Evolutionary conservation across 805 yeast genomes (phyloP).

Genomic region (Starmera caribaea): DNA sequence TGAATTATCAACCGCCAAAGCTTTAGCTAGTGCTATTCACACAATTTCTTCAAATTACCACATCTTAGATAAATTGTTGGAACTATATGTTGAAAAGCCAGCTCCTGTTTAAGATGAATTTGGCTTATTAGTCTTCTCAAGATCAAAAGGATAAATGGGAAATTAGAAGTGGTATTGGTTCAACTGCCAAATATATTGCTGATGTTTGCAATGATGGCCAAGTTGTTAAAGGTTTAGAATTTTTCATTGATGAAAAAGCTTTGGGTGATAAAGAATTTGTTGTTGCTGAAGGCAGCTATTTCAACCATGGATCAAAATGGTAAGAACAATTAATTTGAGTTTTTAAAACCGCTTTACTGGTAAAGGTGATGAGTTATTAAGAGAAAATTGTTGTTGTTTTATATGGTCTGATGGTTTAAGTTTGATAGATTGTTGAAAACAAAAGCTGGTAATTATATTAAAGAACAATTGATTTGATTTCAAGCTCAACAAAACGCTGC

Average conservation of each 20-base stretch:
- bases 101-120: constrained; percentile 69
- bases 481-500: constrained; percentile 56
- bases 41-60: constrained; percentile 17
- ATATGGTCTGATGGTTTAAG: constrained; percentile 74
- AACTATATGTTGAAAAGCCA: constrained; percentile 52
- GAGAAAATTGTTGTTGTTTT: constrained; percentile 76
- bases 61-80: constrained; percentile 37
- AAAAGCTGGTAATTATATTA: constrained; percentile 44
- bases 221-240: constrained; percentile 49
- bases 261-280: constrained; percentile 74
- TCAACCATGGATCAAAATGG: constrained; percentile 62
- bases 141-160: constrained; percentile 76
- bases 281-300: constrained; percentile 82
- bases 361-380: constrained; percentile 47
- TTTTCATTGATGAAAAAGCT: constrained; percentile 48
- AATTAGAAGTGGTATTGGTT: constrained; percentile 72
- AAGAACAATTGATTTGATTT: constrained; percentile 51
- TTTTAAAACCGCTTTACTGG: constrained; percentile 59
- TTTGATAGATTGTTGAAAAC: constrained; percentile 59
- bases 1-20: constrained; percentile 56
- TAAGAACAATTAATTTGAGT: constrained; percentile 56
- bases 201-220: constrained; percentile 24
- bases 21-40: constrained; percentile 51
- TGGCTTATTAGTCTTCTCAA: constrained; percentile 60
- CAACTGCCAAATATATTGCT: constrained; percentile 50